These are phyloP conservation scores for Podosphaera fusca DNA, from an alignment of 2,329 filamentous ascomycete genomes.

Conservation along the genomic window DNA sequence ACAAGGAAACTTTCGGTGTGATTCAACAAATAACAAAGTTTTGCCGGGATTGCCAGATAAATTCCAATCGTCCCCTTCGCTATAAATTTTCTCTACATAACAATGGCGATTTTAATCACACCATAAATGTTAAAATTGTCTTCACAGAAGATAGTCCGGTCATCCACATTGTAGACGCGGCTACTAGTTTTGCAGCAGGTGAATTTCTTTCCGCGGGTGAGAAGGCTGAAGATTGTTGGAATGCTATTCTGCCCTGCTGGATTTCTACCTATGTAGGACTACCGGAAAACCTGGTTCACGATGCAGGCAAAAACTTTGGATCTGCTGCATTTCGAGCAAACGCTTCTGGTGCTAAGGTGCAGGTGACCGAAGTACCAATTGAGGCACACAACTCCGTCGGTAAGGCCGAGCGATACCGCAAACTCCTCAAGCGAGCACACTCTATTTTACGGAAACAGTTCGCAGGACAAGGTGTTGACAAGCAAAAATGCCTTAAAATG, in stretches of 20 bases:
- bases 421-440: background rate
- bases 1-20: background rate
- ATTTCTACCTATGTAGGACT: conserved; percentile 2
- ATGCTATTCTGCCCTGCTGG: conserved; percentile 1
- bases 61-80: background rate
- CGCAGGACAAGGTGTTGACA: background rate
- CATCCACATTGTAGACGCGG: conserved; percentile 1
- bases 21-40: background rate
- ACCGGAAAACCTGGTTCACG: background rate
- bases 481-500: background rate
- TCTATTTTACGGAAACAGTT: background rate
- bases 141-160: background rate
- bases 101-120: background rate
- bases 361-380: background rate
- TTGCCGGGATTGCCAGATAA: background rate
- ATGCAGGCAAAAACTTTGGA: conserved; percentile 3
- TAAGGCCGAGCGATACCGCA: conserved; percentile 1
- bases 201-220: background rate
- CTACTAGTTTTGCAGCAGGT: background rate
- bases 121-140: conserved; percentile 1
- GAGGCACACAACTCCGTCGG: conserved; percentile 2
- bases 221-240: background rate
- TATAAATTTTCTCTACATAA: background rate
- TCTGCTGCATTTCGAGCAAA: conserved; percentile 1
- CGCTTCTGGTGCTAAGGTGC: background rate